Percentiles rank a stretch among this genome's conserved stretches.
These are phyloP conservation scores for Takakia lepidozioides DNA, from an alignment of 225 moss, liverwort and hornwort genomes.

Conservation along the genomic window DNA sequence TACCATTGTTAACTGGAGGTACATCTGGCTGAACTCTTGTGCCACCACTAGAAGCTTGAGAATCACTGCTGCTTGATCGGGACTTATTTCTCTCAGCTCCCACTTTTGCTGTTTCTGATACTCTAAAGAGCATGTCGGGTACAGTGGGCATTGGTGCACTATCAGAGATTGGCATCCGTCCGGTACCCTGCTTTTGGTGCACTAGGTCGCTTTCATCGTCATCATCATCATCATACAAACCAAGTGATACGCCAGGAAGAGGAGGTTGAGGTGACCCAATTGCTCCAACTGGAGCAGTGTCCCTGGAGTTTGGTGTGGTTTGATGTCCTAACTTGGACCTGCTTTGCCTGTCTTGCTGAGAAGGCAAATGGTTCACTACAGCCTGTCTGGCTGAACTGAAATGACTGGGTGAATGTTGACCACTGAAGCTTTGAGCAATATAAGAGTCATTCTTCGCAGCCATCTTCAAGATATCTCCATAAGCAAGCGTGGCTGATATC, in stretches of 20 bases:
- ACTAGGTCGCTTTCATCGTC: too few species aligned
- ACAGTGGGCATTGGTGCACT: conserved; percentile 64
- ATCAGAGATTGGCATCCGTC: conserved; percentile 24
- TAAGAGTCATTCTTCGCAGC: conserved; percentile 5
- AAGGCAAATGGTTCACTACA: conserved; percentile 14
- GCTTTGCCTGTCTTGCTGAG: conserved; percentile 7
- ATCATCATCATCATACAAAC: conserved; percentile 32
- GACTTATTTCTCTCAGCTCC: too few species aligned
- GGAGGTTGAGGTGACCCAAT: conserved; percentile 10
- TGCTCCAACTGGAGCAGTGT: conserved; percentile 6
- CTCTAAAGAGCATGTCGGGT: conserved; percentile 68
- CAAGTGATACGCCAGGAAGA: conserved; percentile 19
- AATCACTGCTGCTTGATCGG: too few species aligned
- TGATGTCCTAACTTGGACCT: conserved; percentile 10
- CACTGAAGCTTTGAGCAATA: background rate
- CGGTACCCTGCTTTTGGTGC: too few species aligned
- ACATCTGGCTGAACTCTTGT: conserved; percentile 9
- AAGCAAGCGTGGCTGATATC: conserved; percentile 7
- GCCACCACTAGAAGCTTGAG: too few species aligned
- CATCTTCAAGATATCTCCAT: conserved; percentile 6
- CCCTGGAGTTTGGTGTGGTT: conserved; percentile 6
- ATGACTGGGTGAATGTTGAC: background rate
- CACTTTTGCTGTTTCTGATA: conserved; percentile 25
- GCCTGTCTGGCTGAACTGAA: conserved; percentile 7
- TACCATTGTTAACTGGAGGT: conserved; percentile 8